Base-by-base conservation (phyloP, 495 filamentous ascomycete species). In the Xylaria sp. region DNA sequence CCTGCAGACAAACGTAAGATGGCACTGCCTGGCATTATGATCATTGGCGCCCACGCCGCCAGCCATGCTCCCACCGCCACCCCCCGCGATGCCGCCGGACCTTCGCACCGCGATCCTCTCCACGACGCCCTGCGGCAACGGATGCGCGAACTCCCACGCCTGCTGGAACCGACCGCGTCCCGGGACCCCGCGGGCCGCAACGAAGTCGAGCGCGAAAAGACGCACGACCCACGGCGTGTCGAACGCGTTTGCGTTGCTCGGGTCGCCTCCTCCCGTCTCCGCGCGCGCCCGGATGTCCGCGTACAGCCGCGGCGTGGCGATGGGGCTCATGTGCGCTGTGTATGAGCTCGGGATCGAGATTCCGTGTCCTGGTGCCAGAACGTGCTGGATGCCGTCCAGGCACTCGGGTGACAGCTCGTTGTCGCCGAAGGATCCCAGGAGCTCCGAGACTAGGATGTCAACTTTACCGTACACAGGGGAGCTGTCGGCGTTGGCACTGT, bases 331-430 rank as follows among this genome's bases (percentile, higher is more conserved):
- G 74, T 97, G 93, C 8, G 96, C 94, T 14, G 93, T 94, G 82
- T 99, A 99, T 15, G 92, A 94, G 48, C 87, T 85, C 12, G 97
- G 96, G 71, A 99, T 98, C 1, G 93, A 97, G 69, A 99, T 96
- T 33, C 97, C 96, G 78, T 93, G 87, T 3, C 84, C 83, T 2
- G 76, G 76, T 4, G 92, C 88, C 26, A 98, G 85, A 67, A 97
- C 90, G 70, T 93, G 90, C 75, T 97, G 95, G 59, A 97, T 92
- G 44, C 93, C 93, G 79, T 97, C 93, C 43, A 97, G 83, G 75
- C 93, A 97, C 82, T 99, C 93, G 2, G 93, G 93, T 1, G 93
- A 94, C 3, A 95, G 90, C 78, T 97, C 93, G 76, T 97, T 96
- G 80, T 97, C 93, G 64, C 88, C 93, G 78, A 96, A 98, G 50